Conservation (phyloP, 768 basidiomycete species). For the Cystofilobasidium macerans region DNA sequence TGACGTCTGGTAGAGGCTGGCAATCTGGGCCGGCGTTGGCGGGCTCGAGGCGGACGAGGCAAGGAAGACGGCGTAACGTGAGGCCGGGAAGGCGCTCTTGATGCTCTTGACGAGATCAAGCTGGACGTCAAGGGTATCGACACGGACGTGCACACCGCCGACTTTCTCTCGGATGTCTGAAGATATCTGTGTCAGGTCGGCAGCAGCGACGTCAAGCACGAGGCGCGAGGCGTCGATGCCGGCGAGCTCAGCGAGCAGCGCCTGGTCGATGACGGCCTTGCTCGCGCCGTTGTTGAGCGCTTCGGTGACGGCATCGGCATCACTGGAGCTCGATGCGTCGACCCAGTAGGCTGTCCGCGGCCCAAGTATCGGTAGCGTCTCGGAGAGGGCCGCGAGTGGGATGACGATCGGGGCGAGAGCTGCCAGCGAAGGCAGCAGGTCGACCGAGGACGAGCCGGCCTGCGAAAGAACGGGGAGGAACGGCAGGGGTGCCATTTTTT, state of each 20-base stretch:
- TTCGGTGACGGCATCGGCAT: slow-evolving; percentile 49
- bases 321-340: slow-evolving; percentile 45
- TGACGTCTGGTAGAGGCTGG: slow-evolving; percentile 47
- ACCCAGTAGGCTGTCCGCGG: slow-evolving; percentile 43
- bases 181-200: slow-evolving; percentile 53
- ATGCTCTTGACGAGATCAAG: slow-evolving; percentile 46
- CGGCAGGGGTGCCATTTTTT: slow-evolving; percentile 31
- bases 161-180: slow-evolving; percentile 66
- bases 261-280: slow-evolving; percentile 63
- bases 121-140: slow-evolving; percentile 4
- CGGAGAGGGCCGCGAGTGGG: slow-evolving; percentile 30
- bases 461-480: slow-evolving; percentile 40
- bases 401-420: slow-evolving; percentile 70
- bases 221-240: slow-evolving; percentile 61
- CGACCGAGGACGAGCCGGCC: slow-evolving; percentile 41
- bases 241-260: slow-evolving; percentile 38
- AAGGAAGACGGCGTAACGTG: slow-evolving; percentile 31
- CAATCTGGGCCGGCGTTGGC: slow-evolving; percentile 52
- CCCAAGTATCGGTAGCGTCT: slow-evolving; percentile 32
- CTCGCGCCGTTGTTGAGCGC: slow-evolving; percentile 68
- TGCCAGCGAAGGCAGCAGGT: slow-evolving; percentile 51
- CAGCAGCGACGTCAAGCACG: slow-evolving; percentile 57
- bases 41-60: slow-evolving; percentile 40
- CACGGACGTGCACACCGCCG: slow-evolving; percentile 70
- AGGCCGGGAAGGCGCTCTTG: slow-evolving; percentile 25